Percentiles rank a stretch among this genome's conserved stretches.
These are phyloP conservation scores for Phytomonas francai DNA, from an alignment of 208 protist genomes.

Conservation along the genomic window DNA sequence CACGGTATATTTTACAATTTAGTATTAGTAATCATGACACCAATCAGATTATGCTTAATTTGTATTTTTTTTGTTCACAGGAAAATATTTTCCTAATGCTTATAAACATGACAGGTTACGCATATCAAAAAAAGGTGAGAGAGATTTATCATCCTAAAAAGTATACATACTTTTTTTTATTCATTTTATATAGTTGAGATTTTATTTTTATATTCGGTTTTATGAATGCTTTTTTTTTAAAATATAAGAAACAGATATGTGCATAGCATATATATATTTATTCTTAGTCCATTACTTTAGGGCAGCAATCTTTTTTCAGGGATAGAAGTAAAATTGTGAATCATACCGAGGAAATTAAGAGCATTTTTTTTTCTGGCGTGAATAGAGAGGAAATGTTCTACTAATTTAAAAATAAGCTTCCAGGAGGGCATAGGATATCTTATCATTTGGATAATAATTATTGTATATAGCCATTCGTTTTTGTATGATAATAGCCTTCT, in stretches of 20 bases:
- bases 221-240: background rate
- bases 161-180: background rate
- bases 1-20: background rate
- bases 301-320: background rate
- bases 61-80: background rate
- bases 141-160: background rate
- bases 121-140: background rate
- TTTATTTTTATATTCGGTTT: background rate
- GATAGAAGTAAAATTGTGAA: background rate
- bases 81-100: background rate
- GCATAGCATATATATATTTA: conserved; percentile 6
- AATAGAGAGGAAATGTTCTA: background rate
- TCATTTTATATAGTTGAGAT: background rate
- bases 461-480: background rate
- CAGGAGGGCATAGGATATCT: background rate
- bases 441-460: background rate
- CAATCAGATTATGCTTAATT: conserved; percentile 1
- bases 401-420: background rate
- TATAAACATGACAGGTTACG: background rate
- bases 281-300: background rate
- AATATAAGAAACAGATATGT: background rate
- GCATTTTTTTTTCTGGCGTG: background rate
- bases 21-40: background rate
- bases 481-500: background rate
- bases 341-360: background rate